Conservation (phyloP, 2,329 filamentous ascomycete species). For the Cladosporium velox region DNA sequence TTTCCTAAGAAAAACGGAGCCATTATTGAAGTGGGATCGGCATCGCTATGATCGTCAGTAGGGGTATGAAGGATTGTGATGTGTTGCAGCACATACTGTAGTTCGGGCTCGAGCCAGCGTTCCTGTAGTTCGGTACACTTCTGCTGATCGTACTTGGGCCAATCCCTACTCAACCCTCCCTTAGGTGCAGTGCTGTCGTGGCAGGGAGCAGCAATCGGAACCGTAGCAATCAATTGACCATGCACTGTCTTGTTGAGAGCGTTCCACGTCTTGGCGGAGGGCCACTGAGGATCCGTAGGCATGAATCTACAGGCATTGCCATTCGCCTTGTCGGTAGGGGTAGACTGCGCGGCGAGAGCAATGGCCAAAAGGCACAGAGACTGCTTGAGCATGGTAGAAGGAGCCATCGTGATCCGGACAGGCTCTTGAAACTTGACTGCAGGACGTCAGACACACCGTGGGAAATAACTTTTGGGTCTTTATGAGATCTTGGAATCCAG, state of each 20-base stretch:
- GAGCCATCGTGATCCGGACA: not conserved
- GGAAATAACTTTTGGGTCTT: not conserved
- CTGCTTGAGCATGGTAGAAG: not conserved
- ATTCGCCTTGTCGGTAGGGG: constrained; percentile 37
- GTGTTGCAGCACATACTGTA: constrained; percentile 3
- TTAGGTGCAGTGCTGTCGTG: constrained; percentile 41
- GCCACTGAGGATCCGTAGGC: constrained; percentile 53
- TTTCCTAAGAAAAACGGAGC: constrained; percentile 41
- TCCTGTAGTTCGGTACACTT: not conserved
- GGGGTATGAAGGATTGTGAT: constrained; percentile 39
- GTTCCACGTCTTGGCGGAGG: constrained; percentile 49
- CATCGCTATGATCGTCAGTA: constrained; percentile 24
- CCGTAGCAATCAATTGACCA: constrained; percentile 54
- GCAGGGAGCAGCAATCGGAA: constrained; percentile 56
- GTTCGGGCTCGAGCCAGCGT: constrained; percentile 14
- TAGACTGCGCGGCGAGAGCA: not conserved
- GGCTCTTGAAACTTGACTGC: not conserved
- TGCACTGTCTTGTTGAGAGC: constrained; percentile 54
- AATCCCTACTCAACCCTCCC: not conserved
- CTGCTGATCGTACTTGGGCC: constrained; percentile 7
- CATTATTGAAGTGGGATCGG: constrained; percentile 43
- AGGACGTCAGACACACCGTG: not conserved
- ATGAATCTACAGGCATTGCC: constrained; percentile 43
- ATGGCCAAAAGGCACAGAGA: constrained; percentile 34
- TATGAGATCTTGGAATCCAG: not conserved